Evolutionary conservation across 148 eudicot genomes (phyloP).

Genomic region (Drosera capensis): DNA sequence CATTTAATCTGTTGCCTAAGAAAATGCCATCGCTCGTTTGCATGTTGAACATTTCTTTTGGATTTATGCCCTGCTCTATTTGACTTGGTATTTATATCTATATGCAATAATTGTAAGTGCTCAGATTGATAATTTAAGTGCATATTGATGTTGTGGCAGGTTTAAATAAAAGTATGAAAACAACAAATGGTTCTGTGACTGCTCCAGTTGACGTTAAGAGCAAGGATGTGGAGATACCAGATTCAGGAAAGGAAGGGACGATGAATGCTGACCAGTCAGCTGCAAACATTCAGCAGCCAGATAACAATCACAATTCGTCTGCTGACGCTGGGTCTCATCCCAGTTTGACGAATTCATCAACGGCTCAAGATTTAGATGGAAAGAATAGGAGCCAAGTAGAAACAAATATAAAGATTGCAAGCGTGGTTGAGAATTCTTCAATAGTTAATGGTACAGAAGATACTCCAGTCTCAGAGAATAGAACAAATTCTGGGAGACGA

Average conservation of each 20-base stretch:
- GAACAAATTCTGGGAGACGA: slow-evolving; percentile 38
- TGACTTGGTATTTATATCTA: too few species aligned
- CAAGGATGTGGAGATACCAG: slow-evolving; percentile 23
- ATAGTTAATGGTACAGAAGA: slow-evolving; percentile 23
- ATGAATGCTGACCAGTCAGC: slow-evolving; percentile 18
- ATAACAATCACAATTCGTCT: slow-evolving; percentile 5
- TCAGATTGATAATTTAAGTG: not conserved
- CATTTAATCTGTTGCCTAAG: too few species aligned
- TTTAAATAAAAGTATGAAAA: slow-evolving; percentile 5
- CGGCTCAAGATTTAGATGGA: slow-evolving; percentile 7
- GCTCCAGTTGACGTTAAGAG: slow-evolving; percentile 17
- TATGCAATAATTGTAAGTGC: not conserved
- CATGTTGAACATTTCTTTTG: too few species aligned
- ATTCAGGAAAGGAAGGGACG: slow-evolving; percentile 15
- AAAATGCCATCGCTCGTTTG: too few species aligned
- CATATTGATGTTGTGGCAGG: slow-evolving; percentile 11
- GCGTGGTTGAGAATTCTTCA: slow-evolving; percentile 10
- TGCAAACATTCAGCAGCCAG: slow-evolving; percentile 19
- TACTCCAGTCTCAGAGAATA: slow-evolving; percentile 19
- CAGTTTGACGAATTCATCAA: slow-evolving; percentile 9
- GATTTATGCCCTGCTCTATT: too few species aligned
- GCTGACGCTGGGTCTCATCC: slow-evolving; percentile 10
- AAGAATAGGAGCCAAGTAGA: slow-evolving; percentile 13
- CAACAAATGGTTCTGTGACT: slow-evolving; percentile 16
- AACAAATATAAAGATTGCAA: slow-evolving; percentile 12